Evolutionary conservation across 148 eudicot genomes (phyloP).

Genomic region (Nepenthes mirabilis): DNA sequence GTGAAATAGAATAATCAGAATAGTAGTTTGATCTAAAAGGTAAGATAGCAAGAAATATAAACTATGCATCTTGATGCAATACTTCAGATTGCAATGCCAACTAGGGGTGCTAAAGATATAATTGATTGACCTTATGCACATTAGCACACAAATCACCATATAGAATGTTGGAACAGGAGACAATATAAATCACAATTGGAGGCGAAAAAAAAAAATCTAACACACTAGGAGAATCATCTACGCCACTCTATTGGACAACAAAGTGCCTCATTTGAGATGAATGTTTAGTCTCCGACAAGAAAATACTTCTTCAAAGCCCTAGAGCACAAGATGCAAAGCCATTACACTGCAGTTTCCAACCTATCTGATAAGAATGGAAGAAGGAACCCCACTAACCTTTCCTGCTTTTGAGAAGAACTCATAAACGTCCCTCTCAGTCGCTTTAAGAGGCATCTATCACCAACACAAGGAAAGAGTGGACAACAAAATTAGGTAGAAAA

Average conservation of each 20-base stretch:
- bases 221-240: no score
- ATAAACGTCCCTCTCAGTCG: slow-evolving; percentile 76
- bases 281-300: no score
- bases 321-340: background rate
- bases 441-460: slow-evolving; percentile 89
- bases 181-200: no score
- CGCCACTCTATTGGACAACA: no score
- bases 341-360: background rate
- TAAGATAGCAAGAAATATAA: no score
- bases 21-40: background rate
- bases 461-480: slow-evolving; percentile 8
- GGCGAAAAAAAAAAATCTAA: no score
- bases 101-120: background rate
- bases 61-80: background rate
- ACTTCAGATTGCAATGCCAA: slow-evolving; percentile 1
- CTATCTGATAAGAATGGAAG: background rate
- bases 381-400: slow-evolving; percentile 42
- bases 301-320: no score
- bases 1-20: slow-evolving; percentile 1
- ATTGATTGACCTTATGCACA: no score
- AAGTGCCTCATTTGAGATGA: no score
- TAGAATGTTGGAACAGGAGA: no score
- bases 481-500: slow-evolving; percentile 3
- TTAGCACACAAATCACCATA: no score
- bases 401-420: slow-evolving; percentile 95